A percentile compares a stretch with the other conserved stretches of the same genome.
These are phyloP conservation scores for Fusarium mundagurra DNA, from an alignment of 2,329 filamentous ascomycete genomes.

Conservation along the genomic window DNA sequence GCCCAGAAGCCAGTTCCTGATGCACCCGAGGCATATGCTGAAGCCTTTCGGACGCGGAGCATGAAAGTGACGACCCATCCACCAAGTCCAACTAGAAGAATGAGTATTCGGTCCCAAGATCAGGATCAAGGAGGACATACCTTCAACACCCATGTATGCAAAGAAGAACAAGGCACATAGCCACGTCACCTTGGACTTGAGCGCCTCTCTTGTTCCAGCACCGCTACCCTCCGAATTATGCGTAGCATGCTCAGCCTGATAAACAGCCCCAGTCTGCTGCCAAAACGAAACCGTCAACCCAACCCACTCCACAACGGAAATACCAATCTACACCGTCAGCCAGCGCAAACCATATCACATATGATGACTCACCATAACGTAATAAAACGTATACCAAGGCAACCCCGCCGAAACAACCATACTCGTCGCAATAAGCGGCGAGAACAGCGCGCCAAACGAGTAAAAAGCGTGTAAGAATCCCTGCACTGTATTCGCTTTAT, in stretches of 20 bases:
- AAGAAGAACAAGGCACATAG: constrained; percentile 75
- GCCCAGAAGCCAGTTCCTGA: constrained; percentile 81
- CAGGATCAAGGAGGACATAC: constrained; percentile 13
- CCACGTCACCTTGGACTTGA: constrained; percentile 68
- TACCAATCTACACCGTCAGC: constrained; percentile 48
- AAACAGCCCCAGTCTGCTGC: constrained; percentile 64
- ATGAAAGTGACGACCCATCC: constrained; percentile 87
- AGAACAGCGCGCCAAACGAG: constrained; percentile 70
- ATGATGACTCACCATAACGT: constrained; percentile 68
- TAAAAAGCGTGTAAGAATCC: constrained; percentile 74
- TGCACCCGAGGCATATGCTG: constrained; percentile 74
- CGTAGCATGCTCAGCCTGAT: constrained; percentile 53
- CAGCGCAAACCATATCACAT: background rate
- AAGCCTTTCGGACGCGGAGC: constrained; percentile 73
- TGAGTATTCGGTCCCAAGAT: background rate
- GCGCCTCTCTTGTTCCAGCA: constrained; percentile 50
- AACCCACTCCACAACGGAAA: constrained; percentile 65
- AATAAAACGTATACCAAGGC: constrained; percentile 76
- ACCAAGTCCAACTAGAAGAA: constrained; percentile 65
- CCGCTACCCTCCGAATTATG: constrained; percentile 31
- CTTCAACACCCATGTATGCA: constrained; percentile 78
- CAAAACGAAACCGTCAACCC: constrained; percentile 66
- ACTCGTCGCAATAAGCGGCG: constrained; percentile 72
- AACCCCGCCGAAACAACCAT: constrained; percentile 69
- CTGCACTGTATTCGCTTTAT: constrained; percentile 72